phyloP scores from a whole-genome alignment of 495 filamentous ascomycete genomes.

The Collariella sp. region DNA sequence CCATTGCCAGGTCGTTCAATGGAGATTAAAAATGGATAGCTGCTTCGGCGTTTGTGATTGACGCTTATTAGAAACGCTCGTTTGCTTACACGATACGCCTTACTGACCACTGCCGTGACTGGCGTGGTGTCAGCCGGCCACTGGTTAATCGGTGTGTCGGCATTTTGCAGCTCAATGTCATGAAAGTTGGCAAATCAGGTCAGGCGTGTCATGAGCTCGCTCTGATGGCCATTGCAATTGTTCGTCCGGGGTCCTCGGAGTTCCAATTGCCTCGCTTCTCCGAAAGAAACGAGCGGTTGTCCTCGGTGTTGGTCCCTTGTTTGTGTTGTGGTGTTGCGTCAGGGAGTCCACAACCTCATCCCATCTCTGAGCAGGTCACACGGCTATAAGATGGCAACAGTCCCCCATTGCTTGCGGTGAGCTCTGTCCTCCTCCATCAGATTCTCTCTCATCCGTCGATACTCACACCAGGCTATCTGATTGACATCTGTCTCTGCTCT shows the following conservation, averaged over 20 bases:
- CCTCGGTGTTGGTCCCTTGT: background rate
- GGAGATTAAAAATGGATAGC: too few relatives aligned
- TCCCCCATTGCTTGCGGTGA: background rate
- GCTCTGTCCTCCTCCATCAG: background rate
- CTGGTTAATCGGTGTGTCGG: background rate
- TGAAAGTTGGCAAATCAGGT: background rate
- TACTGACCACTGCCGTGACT: too few relatives aligned
- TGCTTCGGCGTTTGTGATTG: too few relatives aligned
- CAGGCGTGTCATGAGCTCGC: background rate
- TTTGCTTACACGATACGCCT: too few relatives aligned
- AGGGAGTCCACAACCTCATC: background rate
- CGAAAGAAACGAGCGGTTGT: background rate
- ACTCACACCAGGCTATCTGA: background rate
- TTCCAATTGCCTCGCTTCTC: background rate
- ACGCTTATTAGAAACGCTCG: too few relatives aligned
- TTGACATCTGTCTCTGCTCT: background rate
- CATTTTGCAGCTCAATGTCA: background rate
- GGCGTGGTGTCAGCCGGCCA: too few relatives aligned
- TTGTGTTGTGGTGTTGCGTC: background rate
- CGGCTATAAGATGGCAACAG: background rate
- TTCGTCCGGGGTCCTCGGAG: background rate
- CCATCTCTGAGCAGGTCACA: background rate
- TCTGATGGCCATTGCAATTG: background rate
- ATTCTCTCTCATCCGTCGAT: background rate
- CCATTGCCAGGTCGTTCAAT: too few relatives aligned